Conservation (phyloP, 2,329 filamentous ascomycete species). For the Cytospora chrysosperma region DNA sequence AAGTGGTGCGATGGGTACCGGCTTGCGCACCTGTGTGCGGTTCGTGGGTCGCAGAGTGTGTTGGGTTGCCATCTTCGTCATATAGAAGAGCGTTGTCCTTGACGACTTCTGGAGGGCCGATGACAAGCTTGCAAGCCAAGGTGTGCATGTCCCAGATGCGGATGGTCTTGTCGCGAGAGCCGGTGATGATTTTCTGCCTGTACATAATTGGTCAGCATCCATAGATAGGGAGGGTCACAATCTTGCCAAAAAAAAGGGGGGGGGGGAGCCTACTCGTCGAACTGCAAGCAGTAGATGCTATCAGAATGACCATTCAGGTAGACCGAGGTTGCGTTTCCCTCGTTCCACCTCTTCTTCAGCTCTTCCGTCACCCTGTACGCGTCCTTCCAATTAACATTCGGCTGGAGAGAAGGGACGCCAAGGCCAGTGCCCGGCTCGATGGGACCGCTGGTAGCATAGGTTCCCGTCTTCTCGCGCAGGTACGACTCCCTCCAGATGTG, state of each 20-base stretch:
- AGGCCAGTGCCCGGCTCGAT: constrained; percentile 54
- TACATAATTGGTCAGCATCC: background rate
- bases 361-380: constrained; percentile 77
- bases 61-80: constrained; percentile 49
- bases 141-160: constrained; percentile 95
- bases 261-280: constrained; percentile 74
- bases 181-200: constrained; percentile 92
- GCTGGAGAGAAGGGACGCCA: constrained; percentile 55
- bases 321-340: constrained; percentile 74
- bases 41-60: constrained; percentile 56
- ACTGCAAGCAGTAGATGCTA: constrained; percentile 97
- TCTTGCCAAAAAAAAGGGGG: background rate
- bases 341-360: constrained; percentile 76
- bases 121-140: constrained; percentile 79
- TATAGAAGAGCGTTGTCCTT: constrained; percentile 50
- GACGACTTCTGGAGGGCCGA: constrained; percentile 72
- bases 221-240: background rate
- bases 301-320: constrained; percentile 93
- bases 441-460: constrained; percentile 56
- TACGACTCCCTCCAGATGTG: constrained; percentile 66
- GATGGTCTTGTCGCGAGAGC: constrained; percentile 92
- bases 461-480: constrained; percentile 58
- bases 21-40: constrained; percentile 27
- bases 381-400: constrained; percentile 77
- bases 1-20: constrained; percentile 37